Conservation (phyloP, 768 basidiomycete genomes). For the Tylopilus sp. region DNA sequence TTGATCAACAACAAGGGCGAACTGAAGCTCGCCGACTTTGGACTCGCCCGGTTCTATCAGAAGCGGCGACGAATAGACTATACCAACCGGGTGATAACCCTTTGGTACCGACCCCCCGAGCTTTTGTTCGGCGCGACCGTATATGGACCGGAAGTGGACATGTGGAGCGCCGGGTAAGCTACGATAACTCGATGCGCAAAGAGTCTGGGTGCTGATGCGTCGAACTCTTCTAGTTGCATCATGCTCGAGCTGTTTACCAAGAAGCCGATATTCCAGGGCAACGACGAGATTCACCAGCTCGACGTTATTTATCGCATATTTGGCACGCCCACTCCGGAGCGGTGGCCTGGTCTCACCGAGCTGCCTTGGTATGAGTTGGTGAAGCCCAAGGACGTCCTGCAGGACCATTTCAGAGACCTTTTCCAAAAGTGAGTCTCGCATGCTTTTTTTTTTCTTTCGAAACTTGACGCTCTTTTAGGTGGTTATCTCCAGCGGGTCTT, state of each 20-base stretch:
- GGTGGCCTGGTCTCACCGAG: slow-evolving; percentile 79
- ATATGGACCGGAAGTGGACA: slow-evolving; percentile 96
- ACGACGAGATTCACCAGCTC: slow-evolving; percentile 96
- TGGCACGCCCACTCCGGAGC: slow-evolving; percentile 80
- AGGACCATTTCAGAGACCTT: slow-evolving; percentile 76
- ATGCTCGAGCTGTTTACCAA: slow-evolving; percentile 97
- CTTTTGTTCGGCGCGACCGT: slow-evolving; percentile 92
- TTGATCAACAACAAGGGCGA: slow-evolving; percentile 87
- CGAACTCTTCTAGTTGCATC: slow-evolving; percentile 67
- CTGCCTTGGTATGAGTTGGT: slow-evolving; percentile 99
- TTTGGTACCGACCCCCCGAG: slow-evolving; percentile 98
- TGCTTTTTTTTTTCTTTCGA: neutral
- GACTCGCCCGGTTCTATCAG: slow-evolving; percentile 93
- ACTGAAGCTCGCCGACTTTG: slow-evolving; percentile 96
- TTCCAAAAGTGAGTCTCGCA: slow-evolving; percentile 71
- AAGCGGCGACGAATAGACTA: slow-evolving; percentile 89
- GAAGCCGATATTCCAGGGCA: slow-evolving; percentile 96
- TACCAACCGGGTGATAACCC: slow-evolving; percentile 98
- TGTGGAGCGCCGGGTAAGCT: slow-evolving; percentile 96
- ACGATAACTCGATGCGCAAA: neutral
- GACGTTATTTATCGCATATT: slow-evolving; percentile 89
- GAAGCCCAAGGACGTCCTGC: slow-evolving; percentile 74
- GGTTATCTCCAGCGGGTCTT: slow-evolving; percentile 81
- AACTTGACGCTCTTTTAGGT: slow-evolving; percentile 42
- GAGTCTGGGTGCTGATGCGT: neutral